Evolutionary conservation across 164 flowering plant genomes (phyloP).

Genomic region (Stephania japonica): DNA sequence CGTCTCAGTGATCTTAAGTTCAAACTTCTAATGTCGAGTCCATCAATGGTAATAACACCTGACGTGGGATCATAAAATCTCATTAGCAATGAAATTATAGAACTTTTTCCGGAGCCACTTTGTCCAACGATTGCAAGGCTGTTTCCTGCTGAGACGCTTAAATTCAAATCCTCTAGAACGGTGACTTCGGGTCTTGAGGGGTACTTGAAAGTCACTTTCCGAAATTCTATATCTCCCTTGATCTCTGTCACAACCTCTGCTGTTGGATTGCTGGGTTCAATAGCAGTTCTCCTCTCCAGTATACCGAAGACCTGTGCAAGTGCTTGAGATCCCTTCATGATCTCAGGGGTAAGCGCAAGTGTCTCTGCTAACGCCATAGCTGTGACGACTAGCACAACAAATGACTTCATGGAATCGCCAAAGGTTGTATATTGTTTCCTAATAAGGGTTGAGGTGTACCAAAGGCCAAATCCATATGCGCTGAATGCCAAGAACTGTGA

Average conservation of each 20-base stretch:
- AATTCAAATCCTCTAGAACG: slow-evolving; percentile 43
- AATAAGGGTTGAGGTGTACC: slow-evolving; percentile 67
- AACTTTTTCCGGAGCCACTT: slow-evolving; percentile 88
- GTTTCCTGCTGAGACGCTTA: slow-evolving; percentile 45
- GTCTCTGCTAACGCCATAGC: slow-evolving; percentile 69
- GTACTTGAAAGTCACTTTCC: slow-evolving; percentile 52
- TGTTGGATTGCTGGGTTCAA: slow-evolving; percentile 36
- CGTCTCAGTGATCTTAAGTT: slow-evolving; percentile 50
- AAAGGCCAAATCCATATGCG: slow-evolving; percentile 68
- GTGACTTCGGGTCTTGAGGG: slow-evolving; percentile 58
- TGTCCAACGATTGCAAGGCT: slow-evolving; percentile 80
- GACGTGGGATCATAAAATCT: slow-evolving; percentile 66
- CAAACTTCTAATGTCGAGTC: slow-evolving; percentile 37
- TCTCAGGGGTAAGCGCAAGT: slow-evolving; percentile 61
- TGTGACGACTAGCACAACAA: slow-evolving; percentile 61
- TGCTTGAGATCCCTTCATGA: slow-evolving; percentile 61
- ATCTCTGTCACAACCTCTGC: slow-evolving; percentile 31
- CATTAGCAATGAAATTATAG: slow-evolving; percentile 49
- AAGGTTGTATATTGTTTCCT: slow-evolving; percentile 41
- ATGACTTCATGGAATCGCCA: slow-evolving; percentile 57
- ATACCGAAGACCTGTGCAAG: slow-evolving; percentile 55
- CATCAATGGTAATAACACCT: slow-evolving; percentile 54
- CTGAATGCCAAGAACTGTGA: slow-evolving; percentile 52
- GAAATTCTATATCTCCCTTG: slow-evolving; percentile 55
- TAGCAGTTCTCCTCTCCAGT: slow-evolving; percentile 48